Conservation (phyloP, 2,329 filamentous ascomycete genomes). For the Talaromyces atroroseus region DNA sequence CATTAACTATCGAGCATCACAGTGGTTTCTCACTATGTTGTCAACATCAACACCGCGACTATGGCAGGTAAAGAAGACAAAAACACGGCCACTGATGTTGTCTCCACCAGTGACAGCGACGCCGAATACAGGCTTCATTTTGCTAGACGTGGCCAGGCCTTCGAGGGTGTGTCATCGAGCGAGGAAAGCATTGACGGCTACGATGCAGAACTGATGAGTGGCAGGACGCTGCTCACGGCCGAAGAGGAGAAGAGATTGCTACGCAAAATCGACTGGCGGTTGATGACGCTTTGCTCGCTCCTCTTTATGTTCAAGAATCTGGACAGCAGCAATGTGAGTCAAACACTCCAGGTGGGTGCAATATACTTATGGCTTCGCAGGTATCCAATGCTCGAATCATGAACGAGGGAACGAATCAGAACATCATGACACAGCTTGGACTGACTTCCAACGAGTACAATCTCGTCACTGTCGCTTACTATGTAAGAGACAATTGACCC, state of each 20-base stretch:
- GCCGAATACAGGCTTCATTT: conserved; percentile 17
- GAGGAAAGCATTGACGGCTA: conserved; percentile 23
- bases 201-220: conserved; percentile 27
- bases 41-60: not conserved
- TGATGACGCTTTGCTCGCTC: conserved; percentile 37
- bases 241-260: conserved; percentile 44
- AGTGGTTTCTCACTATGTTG: not conserved
- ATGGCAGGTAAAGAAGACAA: not conserved
- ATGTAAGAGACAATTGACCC: conserved; percentile 19
- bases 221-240: conserved; percentile 28
- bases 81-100: not conserved
- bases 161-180: conserved; percentile 12
- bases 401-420: conserved; percentile 28
- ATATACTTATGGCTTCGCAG: conserved; percentile 16
- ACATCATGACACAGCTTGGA: conserved; percentile 23
- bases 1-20: not conserved
- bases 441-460: conserved; percentile 29
- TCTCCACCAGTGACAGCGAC: conserved; percentile 1
- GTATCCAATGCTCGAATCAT: conserved; percentile 32
- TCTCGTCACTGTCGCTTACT: conserved; percentile 32
- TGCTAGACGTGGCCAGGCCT: conserved; percentile 17
- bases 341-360: not conserved
- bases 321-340: conserved; percentile 26
- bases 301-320: conserved; percentile 28
- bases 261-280: conserved; percentile 39